phyloP scores from a whole-genome alignment of 2,329 filamentous ascomycete species.

The Graphium sp. region DNA sequence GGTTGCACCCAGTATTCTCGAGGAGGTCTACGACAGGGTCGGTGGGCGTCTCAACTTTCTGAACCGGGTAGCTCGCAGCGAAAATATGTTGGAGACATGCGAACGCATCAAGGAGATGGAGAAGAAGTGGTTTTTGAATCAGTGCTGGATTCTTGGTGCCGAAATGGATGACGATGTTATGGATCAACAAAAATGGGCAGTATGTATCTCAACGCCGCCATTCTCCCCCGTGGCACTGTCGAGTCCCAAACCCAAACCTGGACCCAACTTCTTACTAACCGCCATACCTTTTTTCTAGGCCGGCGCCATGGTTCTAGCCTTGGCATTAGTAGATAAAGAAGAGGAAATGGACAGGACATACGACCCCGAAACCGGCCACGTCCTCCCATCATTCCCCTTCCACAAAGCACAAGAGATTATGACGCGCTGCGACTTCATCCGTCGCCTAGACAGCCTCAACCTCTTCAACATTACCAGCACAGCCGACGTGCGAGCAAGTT shows the following conservation, averaged over 20 bases:
- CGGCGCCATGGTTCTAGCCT: slow-evolving; percentile 84
- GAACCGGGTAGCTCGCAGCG: slow-evolving; percentile 74
- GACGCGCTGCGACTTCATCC: slow-evolving; percentile 90
- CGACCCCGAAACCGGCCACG: slow-evolving; percentile 49
- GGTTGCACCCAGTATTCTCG: slow-evolving; percentile 36
- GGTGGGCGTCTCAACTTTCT: slow-evolving; percentile 81
- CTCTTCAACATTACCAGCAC: slow-evolving; percentile 85
- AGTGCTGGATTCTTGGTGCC: slow-evolving; percentile 55
- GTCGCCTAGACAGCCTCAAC: slow-evolving; percentile 82
- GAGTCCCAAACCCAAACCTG: not conserved
- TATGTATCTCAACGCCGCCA: slow-evolving; percentile 24
- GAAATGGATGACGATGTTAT: slow-evolving; percentile 95
- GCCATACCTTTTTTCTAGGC: slow-evolving; percentile 28
- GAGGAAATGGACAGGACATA: slow-evolving; percentile 49
- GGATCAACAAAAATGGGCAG: slow-evolving; percentile 92
- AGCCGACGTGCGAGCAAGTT: slow-evolving; percentile 79
- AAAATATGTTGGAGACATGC: slow-evolving; percentile 66
- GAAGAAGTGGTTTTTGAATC: slow-evolving; percentile 63
- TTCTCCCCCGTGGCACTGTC: not conserved
- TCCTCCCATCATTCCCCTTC: slow-evolving; percentile 65
- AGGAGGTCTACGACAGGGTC: slow-evolving; percentile 70
- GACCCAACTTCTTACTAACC: not conserved
- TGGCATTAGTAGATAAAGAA: slow-evolving; percentile 75
- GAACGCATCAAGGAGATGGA: slow-evolving; percentile 50
- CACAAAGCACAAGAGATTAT: slow-evolving; percentile 81